Percentiles rank a stretch among this genome's conserved stretches.
Evolutionary conservation across 805 yeast genomes (phyloP).

Genomic region (Candida saitoana): DNA sequence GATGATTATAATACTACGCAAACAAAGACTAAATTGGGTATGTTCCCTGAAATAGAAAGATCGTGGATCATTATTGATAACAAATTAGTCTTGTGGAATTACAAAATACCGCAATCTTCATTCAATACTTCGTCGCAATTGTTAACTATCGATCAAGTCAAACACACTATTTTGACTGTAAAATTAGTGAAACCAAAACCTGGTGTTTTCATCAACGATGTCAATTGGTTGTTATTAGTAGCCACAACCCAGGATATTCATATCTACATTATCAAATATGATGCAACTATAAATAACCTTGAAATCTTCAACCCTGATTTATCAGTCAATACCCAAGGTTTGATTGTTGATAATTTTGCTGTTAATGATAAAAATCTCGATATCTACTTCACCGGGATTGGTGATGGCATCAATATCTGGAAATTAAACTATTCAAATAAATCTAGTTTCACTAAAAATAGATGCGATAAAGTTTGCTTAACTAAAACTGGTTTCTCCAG

Average conservation of each 20-base stretch:
- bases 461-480: conserved; percentile 77
- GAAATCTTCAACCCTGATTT: conserved; percentile 80
- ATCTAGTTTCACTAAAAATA: conserved; percentile 83
- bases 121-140: conserved; percentile 49
- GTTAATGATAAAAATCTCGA: conserved; percentile 65
- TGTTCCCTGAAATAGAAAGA: conserved; percentile 73
- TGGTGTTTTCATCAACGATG: conserved; percentile 73
- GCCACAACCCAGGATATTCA: conserved; percentile 79
- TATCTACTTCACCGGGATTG: conserved; percentile 77
- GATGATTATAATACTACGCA: conserved; percentile 67
- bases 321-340: conserved; percentile 74
- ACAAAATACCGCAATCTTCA: conserved; percentile 50
- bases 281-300: conserved; percentile 40
- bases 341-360: conserved; percentile 61
- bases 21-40: conserved; percentile 71
- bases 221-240: conserved; percentile 67
- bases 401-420: conserved; percentile 80
- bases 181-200: conserved; percentile 76
- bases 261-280: conserved; percentile 66
- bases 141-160: conserved; percentile 76
- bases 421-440: conserved; percentile 77
- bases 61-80: conserved; percentile 86
- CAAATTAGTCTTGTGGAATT: conserved; percentile 82
- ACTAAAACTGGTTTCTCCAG: conserved; percentile 56
- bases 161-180: conserved; percentile 72